phyloP scores from a whole-genome alignment of 1,284 basidiomycete species.

The Sanghuangporus baumii region DNA sequence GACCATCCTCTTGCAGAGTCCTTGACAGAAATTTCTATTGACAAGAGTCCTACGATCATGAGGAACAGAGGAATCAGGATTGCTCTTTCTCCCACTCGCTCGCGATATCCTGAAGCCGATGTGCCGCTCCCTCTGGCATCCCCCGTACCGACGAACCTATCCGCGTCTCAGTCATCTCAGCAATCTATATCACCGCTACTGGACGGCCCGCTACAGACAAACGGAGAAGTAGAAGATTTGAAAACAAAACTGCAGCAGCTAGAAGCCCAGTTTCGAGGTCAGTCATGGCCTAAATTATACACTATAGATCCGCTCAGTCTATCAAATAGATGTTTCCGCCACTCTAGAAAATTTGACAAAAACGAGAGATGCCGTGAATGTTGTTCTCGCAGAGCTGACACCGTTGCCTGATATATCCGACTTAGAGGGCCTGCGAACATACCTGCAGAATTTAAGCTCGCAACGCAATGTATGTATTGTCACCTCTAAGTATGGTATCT shows the following conservation, averaged over 20 bases:
- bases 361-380: conserved; percentile 67
- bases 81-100: not conserved
- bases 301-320: conserved; percentile 3
- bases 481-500: not conserved
- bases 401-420: conserved; percentile 67
- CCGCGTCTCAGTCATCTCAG: conserved; percentile 13
- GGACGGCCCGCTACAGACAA: conserved; percentile 23
- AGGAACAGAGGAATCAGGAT: conserved; percentile 3
- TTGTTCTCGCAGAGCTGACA: conserved; percentile 66
- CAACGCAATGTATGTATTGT: conserved; percentile 59
- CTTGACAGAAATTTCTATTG: not conserved
- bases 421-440: conserved; percentile 62
- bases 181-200: conserved; percentile 14
- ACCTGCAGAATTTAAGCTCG: conserved; percentile 59
- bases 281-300: conserved; percentile 16
- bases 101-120: conserved; percentile 14
- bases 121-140: conserved; percentile 13
- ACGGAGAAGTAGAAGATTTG: conserved; percentile 40
- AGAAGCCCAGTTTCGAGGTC: conserved; percentile 69
- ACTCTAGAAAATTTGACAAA: conserved; percentile 72
- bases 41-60: not conserved
- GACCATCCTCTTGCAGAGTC: not conserved
- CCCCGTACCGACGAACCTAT: conserved; percentile 11
- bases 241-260: conserved; percentile 61
- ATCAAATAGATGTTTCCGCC: conserved; percentile 56